Percentiles rank a stretch among this genome's conserved stretches.
Evolutionary conservation across 805 yeast genomes (phyloP).

Genomic region (Nakazawaea wickerhamii): DNA sequence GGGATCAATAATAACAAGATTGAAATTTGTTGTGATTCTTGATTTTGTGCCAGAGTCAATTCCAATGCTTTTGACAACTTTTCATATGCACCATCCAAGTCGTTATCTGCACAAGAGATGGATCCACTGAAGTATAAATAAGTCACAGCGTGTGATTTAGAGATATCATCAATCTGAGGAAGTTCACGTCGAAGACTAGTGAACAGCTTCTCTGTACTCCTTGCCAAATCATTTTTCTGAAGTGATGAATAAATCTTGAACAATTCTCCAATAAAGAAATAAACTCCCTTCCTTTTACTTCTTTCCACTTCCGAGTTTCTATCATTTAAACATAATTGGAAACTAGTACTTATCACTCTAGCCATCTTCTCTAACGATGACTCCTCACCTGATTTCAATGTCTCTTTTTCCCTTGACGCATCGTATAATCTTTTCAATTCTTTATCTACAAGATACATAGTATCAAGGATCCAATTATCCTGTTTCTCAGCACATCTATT

Average conservation of each 20-base stretch:
- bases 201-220: conserved; percentile 53
- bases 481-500: conserved; percentile 50
- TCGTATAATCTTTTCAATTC: conserved; percentile 36
- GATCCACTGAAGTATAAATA: conserved; percentile 69
- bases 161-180: conserved; percentile 41
- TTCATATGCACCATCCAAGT: conserved; percentile 44
- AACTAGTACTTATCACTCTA: conserved; percentile 54
- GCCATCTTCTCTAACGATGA: conserved; percentile 22
- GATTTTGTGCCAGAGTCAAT: conserved; percentile 22
- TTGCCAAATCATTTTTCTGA: conserved; percentile 65
- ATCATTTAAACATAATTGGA: conserved; percentile 75
- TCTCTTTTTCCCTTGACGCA: too few species aligned
- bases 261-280: conserved; percentile 64
- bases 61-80: conserved; percentile 48
- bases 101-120: conserved; percentile 59
- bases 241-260: conserved; percentile 65
- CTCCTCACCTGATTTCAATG: too few species aligned
- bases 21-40: conserved; percentile 31
- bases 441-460: conserved; percentile 35
- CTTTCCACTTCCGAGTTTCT: conserved; percentile 44
- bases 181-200: conserved; percentile 29
- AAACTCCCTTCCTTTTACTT: conserved; percentile 60
- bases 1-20: conserved; percentile 64
- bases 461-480: conserved; percentile 45
- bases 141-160: conserved; percentile 50